Conservation (phyloP, 179 eudicot species). For the Drosera spatulata region DNA sequence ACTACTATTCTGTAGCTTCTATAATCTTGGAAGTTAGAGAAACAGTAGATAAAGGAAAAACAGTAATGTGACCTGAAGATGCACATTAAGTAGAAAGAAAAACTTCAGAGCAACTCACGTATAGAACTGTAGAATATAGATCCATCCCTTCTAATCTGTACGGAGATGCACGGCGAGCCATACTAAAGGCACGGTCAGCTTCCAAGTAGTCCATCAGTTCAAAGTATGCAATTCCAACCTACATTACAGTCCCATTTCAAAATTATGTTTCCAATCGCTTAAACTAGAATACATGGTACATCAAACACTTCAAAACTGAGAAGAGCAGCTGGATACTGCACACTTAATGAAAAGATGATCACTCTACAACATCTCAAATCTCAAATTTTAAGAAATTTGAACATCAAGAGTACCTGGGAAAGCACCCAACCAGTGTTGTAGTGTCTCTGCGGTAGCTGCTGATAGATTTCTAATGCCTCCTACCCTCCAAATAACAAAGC, state of each 20-base stretch:
- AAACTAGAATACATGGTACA: too few species aligned
- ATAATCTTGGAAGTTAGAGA: too few species aligned
- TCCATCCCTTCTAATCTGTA: constrained; percentile 98
- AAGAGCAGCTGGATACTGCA: too few species aligned
- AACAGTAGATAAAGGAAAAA: too few species aligned
- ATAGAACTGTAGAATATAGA: constrained; percentile 83
- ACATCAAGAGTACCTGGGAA: constrained; percentile 50
- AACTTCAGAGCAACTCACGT: constrained; percentile 40
- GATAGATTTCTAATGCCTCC: constrained; percentile 80
- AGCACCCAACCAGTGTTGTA: constrained; percentile 97
- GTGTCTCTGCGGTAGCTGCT: constrained; percentile 73
- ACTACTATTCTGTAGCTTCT: too few species aligned
- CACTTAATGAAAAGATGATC: too few species aligned
- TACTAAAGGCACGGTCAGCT: constrained; percentile 91
- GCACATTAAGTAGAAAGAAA: background rate
- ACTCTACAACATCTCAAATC: background rate
- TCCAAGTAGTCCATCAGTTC: constrained; percentile 91
- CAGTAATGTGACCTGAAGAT: background rate
- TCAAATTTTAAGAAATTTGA: background rate
- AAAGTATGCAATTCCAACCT: constrained; percentile 94
- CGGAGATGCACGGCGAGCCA: constrained; percentile 83
- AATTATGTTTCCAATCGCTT: background rate
- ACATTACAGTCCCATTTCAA: constrained; percentile 9
- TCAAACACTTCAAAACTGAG: too few species aligned
- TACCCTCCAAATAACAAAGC: constrained; percentile 12